Evolutionary conservation across 208 protist species (phyloP).

Genomic region (Acanthamoeba quina): DNA sequence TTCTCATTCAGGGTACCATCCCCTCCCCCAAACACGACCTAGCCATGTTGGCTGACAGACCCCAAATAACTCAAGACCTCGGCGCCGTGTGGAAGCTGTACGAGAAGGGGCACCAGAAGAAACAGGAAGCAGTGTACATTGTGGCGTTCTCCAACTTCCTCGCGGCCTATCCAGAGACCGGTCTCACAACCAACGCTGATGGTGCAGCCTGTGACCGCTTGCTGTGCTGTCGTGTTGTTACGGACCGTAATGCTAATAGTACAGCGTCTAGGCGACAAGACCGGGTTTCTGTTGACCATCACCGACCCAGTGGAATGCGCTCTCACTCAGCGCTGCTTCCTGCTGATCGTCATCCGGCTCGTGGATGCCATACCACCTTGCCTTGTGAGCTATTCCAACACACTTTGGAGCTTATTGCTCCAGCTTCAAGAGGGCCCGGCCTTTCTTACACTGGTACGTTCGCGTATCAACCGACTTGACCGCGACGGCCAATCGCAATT

Average conservation of each 20-base stretch:
- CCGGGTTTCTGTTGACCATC: not conserved
- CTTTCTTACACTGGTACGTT: slow-evolving; percentile 33
- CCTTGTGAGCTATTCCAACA: not conserved
- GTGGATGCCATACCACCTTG: slow-evolving; percentile 3
- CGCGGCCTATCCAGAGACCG: slow-evolving; percentile 23
- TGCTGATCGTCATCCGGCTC: slow-evolving; percentile 11
- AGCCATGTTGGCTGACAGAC: not conserved
- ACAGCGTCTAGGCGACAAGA: not conserved
- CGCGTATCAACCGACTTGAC: not conserved
- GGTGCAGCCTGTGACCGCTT: not conserved
- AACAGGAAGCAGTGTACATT: slow-evolving; percentile 1
- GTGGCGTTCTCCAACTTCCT: slow-evolving; percentile 44
- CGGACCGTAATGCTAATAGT: not conserved
- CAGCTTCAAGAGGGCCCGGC: not conserved
- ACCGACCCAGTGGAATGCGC: not conserved
- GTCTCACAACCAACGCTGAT: not conserved
- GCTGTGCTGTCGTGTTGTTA: not conserved
- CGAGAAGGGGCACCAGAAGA: not conserved
- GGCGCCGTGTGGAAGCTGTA: slow-evolving; percentile 33
- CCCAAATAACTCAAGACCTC: not conserved
- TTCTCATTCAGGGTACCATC: slow-evolving; percentile 1
- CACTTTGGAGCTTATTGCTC: not conserved
- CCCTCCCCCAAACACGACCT: not conserved
- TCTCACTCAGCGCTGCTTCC: slow-evolving; percentile 32
- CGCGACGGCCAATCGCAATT: too few relatives aligned